Conservation (phyloP, 495 filamentous ascomycete species). For the Lepraria neglecta region DNA sequence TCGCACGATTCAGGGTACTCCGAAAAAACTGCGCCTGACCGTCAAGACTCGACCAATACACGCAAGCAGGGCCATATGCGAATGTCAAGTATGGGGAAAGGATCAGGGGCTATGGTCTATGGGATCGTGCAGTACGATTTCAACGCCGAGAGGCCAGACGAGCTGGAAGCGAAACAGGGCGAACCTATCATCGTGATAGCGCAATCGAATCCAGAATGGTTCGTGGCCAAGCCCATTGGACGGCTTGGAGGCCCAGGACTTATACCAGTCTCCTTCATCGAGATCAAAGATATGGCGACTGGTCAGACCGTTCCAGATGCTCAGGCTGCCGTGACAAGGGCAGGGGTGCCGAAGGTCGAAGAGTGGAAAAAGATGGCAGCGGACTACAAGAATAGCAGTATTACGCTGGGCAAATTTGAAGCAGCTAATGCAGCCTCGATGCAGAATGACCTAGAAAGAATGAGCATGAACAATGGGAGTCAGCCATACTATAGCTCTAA, state of each 20-base stretch:
- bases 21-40: conserved; percentile 47
- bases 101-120: conserved; percentile 81
- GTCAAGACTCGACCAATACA: conserved; percentile 34
- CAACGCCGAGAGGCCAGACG: conserved; percentile 86
- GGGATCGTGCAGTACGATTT: conserved; percentile 97
- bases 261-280: conserved; percentile 95
- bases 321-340: conserved; percentile 76
- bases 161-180: conserved; percentile 88
- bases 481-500: conserved; percentile 43
- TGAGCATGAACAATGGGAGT: conserved; percentile 57
- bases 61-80: conserved; percentile 34
- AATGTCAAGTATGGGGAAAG: conserved; percentile 53
- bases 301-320: conserved; percentile 76
- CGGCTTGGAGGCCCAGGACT: conserved; percentile 87
- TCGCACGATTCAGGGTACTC: conserved; percentile 70
- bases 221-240: conserved; percentile 96
- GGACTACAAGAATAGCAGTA: conserved; percentile 98
- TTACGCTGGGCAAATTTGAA: conserved; percentile 87
- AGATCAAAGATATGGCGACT: conserved; percentile 89
- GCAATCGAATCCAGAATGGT: conserved; percentile 99
- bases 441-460: conserved; percentile 68
- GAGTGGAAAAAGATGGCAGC: conserved; percentile 99
- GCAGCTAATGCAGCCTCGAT: conserved; percentile 41
- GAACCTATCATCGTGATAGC: conserved; percentile 98
- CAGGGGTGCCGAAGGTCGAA: conserved; percentile 94